These are phyloP conservation scores for Breviolum minutum DNA, from an alignment of 73 alveolate genomes.

Conservation along the genomic window DNA sequence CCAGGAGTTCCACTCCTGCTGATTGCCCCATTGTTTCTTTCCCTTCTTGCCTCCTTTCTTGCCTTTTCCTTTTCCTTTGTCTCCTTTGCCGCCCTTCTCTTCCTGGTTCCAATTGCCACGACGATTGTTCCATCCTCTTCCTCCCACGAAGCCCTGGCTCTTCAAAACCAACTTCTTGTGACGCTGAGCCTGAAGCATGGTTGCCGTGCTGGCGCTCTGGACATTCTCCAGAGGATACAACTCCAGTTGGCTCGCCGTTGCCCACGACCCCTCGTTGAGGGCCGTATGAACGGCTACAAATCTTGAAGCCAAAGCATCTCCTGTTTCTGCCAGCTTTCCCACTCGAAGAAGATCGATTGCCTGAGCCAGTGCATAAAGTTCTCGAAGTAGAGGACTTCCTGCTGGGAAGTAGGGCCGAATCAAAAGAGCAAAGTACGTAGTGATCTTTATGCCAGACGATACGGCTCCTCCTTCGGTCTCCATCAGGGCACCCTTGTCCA, in stretches of 20 bases:
- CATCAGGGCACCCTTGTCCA: constrained; percentile 4
- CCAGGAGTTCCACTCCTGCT: neutral
- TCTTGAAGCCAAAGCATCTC: neutral
- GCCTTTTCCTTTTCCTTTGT: neutral
- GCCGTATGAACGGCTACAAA: neutral
- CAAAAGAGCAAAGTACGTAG: neutral
- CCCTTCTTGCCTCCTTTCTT: neutral
- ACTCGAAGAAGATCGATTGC: neutral
- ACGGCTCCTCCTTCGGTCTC: neutral
- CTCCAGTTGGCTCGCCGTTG: neutral
- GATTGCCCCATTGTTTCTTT: neutral
- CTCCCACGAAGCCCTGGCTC: neutral
- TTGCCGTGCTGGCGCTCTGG: neutral
- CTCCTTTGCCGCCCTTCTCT: neutral
- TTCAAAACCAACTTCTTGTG: neutral
- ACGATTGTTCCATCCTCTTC: neutral
- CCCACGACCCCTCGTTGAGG: neutral
- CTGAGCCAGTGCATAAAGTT: neutral
- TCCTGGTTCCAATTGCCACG: neutral
- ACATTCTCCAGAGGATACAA: neutral
- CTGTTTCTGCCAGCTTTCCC: neutral
- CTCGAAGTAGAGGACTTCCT: neutral
- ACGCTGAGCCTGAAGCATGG: neutral
- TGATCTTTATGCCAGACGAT: neutral
- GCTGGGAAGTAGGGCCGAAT: constrained; percentile 6